phyloP scores from a whole-genome alignment of 2,329 filamentous ascomycete genomes.

The Aureobasidium musti region DNA sequence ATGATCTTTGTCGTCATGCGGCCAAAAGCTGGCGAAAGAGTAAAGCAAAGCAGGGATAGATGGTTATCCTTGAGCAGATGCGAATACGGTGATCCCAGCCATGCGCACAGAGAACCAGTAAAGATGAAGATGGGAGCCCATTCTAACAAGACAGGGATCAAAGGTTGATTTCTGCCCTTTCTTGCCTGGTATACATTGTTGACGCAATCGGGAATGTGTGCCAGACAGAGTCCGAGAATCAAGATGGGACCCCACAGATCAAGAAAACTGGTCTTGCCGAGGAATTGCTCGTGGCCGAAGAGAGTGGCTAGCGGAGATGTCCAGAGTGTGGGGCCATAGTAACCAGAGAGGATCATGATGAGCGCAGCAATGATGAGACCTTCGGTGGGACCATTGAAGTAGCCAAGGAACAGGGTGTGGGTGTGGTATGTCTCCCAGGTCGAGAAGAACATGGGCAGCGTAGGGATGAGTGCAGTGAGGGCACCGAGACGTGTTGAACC shows the following conservation, averaged over 20 bases:
- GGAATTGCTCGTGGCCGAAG: conserved; percentile 62
- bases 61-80: conserved; percentile 80
- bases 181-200: conserved; percentile 80
- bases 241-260: conserved; percentile 79
- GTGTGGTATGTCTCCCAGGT: conserved; percentile 99
- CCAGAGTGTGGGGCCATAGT: conserved; percentile 88
- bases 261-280: conserved; percentile 73
- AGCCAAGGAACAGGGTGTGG: conserved; percentile 92
- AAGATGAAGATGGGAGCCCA: conserved; percentile 91
- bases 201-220: conserved; percentile 85
- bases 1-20: conserved; percentile 99
- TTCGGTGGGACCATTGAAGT: conserved; percentile 97
- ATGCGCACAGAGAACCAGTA: conserved; percentile 71
- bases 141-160: conserved; percentile 84
- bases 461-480: conserved; percentile 88
- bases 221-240: conserved; percentile 50
- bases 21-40: conserved; percentile 95
- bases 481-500: conserved; percentile 81
- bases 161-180: conserved; percentile 67
- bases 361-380: conserved; percentile 83
- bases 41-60: conserved; percentile 86
- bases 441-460: conserved; percentile 98
- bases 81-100: conserved; percentile 89
- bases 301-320: conserved; percentile 70
- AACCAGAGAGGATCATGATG: conserved; percentile 84